Evolutionary conservation across 176 grass and related monocot species (phyloP).

Genomic region (Oryza brachyantha): DNA sequence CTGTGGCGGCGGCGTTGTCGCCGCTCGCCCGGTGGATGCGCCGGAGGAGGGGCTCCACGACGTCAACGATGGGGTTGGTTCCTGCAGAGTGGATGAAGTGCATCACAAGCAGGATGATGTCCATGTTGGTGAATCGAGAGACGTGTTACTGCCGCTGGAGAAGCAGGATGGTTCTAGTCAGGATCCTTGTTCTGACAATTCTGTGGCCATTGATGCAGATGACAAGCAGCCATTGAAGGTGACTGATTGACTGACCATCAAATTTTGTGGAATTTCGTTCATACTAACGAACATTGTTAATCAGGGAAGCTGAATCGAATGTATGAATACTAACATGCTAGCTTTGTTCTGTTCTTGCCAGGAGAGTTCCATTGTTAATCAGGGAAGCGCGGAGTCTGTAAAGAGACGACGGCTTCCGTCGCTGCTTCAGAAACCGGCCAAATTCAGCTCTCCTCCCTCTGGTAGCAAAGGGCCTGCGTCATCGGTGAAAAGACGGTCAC

Average conservation of each 20-base stretch:
- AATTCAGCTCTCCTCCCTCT: constrained; percentile 26
- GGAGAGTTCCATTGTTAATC: constrained; percentile 64
- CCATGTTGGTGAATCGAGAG: background rate
- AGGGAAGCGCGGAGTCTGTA: constrained; percentile 8
- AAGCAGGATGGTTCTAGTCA: background rate
- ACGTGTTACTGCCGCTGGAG: background rate
- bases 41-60: background rate
- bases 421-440: constrained; percentile 39
- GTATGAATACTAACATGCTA: background rate
- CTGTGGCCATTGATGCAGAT: background rate
- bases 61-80: background rate
- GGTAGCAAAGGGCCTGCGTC: constrained; percentile 22
- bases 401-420: constrained; percentile 42
- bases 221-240: constrained; percentile 43
- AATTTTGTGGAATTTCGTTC: background rate
- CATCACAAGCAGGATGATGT: background rate
- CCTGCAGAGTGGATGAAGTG: background rate
- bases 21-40: background rate
- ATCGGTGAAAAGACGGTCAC: constrained; percentile 11
- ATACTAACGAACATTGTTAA: background rate
- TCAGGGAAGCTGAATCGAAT: no score
- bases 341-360: constrained; percentile 26
- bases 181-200: background rate
- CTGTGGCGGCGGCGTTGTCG: background rate
- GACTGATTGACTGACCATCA: background rate